Conservation (phyloP, 371 early-diverging fungal genomes). For the Umbelopsis sp. region DNA sequence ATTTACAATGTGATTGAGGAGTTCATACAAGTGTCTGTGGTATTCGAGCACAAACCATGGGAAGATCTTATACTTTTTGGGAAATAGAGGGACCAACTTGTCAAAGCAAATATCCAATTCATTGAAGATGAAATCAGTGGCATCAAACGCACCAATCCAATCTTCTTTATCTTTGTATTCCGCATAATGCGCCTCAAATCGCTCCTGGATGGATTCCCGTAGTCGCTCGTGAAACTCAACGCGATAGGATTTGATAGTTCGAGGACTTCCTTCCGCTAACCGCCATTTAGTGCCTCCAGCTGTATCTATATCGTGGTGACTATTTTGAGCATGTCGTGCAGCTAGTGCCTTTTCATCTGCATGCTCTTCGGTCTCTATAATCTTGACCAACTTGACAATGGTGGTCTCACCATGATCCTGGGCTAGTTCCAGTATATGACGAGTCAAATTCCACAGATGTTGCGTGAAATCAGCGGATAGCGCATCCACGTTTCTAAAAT, state of each 20-base stretch:
- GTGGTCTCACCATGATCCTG: constrained; percentile 68
- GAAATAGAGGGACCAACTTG: constrained; percentile 86
- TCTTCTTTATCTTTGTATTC: constrained; percentile 53
- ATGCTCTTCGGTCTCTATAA: constrained; percentile 89
- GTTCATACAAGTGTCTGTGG: constrained; percentile 85
- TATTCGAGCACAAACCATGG: constrained; percentile 92
- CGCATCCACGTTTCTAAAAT: constrained; percentile 83
- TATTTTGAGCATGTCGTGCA: constrained; percentile 57
- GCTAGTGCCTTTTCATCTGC: constrained; percentile 80
- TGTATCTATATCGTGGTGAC: constrained; percentile 60
- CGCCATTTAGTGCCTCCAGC: constrained; percentile 52
- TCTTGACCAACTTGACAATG: constrained; percentile 85
- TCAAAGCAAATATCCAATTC: constrained; percentile 89
- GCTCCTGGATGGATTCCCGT: constrained; percentile 67
- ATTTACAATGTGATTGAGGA: constrained; percentile 74
- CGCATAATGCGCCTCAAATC: constrained; percentile 60
- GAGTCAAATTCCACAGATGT: constrained; percentile 84
- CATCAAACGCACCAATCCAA: constrained; percentile 63
- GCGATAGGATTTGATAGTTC: constrained; percentile 74
- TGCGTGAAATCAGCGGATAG: constrained; percentile 80
- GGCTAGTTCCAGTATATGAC: constrained; percentile 77
- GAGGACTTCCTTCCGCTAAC: constrained; percentile 58
- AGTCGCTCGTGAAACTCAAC: constrained; percentile 77
- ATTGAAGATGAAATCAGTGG: constrained; percentile 81
- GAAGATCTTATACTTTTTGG: constrained; percentile 89